Evolutionary conservation across 441 rosid species (phyloP).

Genomic region (Adansonia rubrostipa): DNA sequence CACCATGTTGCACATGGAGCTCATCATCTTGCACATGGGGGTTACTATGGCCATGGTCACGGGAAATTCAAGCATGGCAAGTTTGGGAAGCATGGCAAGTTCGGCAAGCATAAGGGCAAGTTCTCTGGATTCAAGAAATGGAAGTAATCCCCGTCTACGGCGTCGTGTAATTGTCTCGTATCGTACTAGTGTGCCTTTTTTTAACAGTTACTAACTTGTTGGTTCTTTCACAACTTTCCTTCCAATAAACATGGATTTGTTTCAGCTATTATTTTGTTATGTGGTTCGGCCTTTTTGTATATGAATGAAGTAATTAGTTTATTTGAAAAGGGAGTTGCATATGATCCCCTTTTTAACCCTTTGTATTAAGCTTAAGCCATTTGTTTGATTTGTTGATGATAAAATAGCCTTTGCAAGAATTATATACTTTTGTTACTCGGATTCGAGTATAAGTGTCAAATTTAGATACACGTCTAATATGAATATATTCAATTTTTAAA

Average conservation of each 20-base stretch:
- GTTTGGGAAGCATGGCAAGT: slow-evolving; percentile 65
- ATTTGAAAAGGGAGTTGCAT: background rate
- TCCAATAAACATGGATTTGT: slow-evolving; percentile 12
- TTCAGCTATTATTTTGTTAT: background rate
- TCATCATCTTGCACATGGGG: slow-evolving; percentile 58
- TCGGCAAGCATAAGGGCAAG: slow-evolving; percentile 76
- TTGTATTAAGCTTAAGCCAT: background rate
- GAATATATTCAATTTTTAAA: no score
- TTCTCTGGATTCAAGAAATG: slow-evolving; percentile 55
- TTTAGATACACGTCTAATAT: no score
- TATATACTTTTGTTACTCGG: no score
- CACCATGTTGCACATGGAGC: slow-evolving; percentile 62
- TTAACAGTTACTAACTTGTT: slow-evolving; percentile 10
- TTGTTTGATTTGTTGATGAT: background rate
- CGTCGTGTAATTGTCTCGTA: background rate
- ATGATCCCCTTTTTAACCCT: background rate
- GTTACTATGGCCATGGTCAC: slow-evolving; percentile 47
- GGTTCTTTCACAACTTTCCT: background rate
- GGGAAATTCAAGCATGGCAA: slow-evolving; percentile 87
- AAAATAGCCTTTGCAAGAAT: background rate
- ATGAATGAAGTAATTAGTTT: background rate
- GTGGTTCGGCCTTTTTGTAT: background rate
- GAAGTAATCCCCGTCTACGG: slow-evolving; percentile 51
- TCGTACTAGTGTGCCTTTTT: background rate
- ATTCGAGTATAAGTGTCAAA: no score